Conservation (phyloP, 768 basidiomycete species). For the Mrakia gelida region DNA sequence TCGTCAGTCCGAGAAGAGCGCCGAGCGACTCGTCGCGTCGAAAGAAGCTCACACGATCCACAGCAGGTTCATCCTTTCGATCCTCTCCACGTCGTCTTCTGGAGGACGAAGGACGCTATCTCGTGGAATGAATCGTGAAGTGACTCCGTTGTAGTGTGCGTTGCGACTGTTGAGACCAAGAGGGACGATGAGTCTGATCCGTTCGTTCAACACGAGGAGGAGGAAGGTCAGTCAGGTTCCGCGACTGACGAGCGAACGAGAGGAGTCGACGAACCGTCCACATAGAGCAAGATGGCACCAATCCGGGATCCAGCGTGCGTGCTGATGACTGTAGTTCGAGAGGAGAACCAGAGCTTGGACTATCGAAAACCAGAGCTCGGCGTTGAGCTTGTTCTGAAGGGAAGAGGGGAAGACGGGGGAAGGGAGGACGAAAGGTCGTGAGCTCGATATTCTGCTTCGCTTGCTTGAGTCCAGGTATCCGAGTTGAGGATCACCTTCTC, state of each 20-base stretch:
- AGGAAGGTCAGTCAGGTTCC: not conserved
- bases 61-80: not conserved
- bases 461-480: too few relatives aligned
- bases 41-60: not conserved
- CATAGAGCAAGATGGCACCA: not conserved
- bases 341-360: not conserved
- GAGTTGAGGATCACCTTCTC: not conserved
- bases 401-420: not conserved
- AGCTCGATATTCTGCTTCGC: too few relatives aligned
- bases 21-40: too few relatives aligned
- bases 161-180: slow-evolving; percentile 2
- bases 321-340: not conserved
- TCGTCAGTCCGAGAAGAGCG: too few relatives aligned
- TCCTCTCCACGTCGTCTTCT: not conserved
- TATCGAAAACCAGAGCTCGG: not conserved
- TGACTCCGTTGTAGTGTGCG: not conserved
- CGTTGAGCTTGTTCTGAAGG: not conserved
- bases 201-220: too few relatives aligned
- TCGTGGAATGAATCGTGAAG: not conserved
- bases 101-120: not conserved
- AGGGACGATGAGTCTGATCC: not conserved
- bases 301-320: not conserved
- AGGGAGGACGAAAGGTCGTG: too few relatives aligned
- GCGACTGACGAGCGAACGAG: not conserved
- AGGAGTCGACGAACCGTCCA: too few relatives aligned